Percentiles rank a stretch among this genome's conserved stretches.
These are phyloP conservation scores for Pleoardoris graminearum DNA, from an alignment of 2,329 filamentous ascomycete species.

Conservation along the genomic window DNA sequence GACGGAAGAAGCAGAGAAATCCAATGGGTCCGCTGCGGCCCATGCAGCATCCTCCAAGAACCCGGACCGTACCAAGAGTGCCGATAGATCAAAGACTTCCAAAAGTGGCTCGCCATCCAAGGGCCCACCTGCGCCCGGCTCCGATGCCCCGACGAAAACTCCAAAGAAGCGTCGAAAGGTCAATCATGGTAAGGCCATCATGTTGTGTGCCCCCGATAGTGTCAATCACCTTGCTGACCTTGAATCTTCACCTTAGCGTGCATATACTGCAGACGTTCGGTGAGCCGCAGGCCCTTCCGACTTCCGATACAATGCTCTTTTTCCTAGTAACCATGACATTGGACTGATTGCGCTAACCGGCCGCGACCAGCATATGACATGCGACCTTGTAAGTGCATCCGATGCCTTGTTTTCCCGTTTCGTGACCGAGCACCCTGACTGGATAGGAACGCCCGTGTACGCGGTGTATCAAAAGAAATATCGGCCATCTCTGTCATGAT, in stretches of 20 bases:
- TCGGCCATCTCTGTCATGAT: conserved; percentile 97
- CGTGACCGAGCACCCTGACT: conserved; percentile 43
- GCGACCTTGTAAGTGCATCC: conserved; percentile 51
- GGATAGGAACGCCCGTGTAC: conserved; percentile 90
- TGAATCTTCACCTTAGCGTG: conserved; percentile 45
- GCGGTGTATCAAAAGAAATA: conserved; percentile 97
- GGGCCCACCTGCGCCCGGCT: conserved; percentile 30
- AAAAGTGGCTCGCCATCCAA: conserved; percentile 36
- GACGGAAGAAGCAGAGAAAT: conserved; percentile 39
- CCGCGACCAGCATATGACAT: conserved; percentile 55
- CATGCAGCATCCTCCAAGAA: conserved; percentile 39
- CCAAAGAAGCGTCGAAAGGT: conserved; percentile 58
- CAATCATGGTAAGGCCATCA: conserved; percentile 52
- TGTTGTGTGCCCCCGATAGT: conserved; percentile 27
- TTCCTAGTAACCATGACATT: conserved; percentile 24
- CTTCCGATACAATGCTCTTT: conserved; percentile 27
- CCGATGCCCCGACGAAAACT: conserved; percentile 38
- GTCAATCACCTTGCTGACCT: conserved; percentile 35
- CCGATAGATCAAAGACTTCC: conserved; percentile 28
- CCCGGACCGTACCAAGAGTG: conserved; percentile 33
- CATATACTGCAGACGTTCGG: conserved; percentile 58
- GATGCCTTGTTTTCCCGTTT: conserved; percentile 17
- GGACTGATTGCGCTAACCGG: conserved; percentile 40
- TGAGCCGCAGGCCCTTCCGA: conserved; percentile 42
- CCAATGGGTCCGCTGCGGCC: conserved; percentile 44